Evolutionary conservation across 805 yeast genomes (phyloP), one percentile per base, ranked within the genome.

Genomic region (Diddensiella santjacobensis): DNA sequence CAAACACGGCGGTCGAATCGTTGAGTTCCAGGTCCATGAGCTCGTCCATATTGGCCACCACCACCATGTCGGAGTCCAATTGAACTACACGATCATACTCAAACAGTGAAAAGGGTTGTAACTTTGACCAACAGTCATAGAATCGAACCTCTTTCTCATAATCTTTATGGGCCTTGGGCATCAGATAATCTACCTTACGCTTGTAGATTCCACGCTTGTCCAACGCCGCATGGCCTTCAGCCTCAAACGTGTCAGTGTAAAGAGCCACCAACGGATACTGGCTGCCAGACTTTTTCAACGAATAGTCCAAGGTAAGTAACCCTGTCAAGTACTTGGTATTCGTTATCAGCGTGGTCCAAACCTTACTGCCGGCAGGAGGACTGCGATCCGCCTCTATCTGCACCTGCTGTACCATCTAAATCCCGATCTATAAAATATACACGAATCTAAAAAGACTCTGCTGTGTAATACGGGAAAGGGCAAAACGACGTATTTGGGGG

Each of bases 11-110:
- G 1, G 58, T 57, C 6, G 58, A 54, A 2, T 58, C 60, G 43
- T 65, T 57, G 42, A 79, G 59, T 6, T 69, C 69, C 17, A 77
- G 42, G 4, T 72, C 74, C 74, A 80, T 74, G 38, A 80, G 62
- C 56, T 79, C 84, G 60, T 80, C 84, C 79, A 80, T 77, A 56
- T 79, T 79, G 47, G 67, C 65, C 5, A 75, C 48, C 2, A 79
- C 79, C 23, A 78, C 65, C 84, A 80, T 80, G 61, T 80, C 85
- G 15, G 78, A 71, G 56, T 80, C 85, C 48, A 80, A 64, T 54
- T 73, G 80, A 22, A 77, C 75, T 10, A 79, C 75, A 38, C 78
- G 67, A n/a, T 77, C 72, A 51, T 71, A 80, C 53, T 79, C 77
- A 8, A 60, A 54, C 45, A 80, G 63, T 20, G 71, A 67, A 58